Evolutionary conservation across 2,329 filamentous ascomycete genomes (phyloP).

Genomic region (Botryotinia globosa): DNA sequence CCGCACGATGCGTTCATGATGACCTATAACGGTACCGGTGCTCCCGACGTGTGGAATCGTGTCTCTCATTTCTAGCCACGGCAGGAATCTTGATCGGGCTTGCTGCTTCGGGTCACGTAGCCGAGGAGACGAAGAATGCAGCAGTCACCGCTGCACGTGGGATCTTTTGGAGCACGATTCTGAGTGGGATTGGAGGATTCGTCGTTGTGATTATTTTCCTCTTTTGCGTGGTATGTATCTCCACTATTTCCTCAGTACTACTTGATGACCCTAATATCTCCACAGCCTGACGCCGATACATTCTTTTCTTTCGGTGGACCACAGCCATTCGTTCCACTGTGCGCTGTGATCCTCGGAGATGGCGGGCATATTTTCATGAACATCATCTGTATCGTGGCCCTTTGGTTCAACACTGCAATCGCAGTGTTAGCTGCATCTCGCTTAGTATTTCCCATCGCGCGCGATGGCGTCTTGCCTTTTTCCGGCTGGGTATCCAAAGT

Average conservation of each 20-base stretch:
- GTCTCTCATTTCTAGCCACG: constrained; percentile 22
- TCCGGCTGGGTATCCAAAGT: constrained; percentile 18
- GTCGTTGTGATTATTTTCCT: constrained; percentile 22
- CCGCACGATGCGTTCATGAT: constrained; percentile 22
- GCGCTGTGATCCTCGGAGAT: constrained; percentile 21
- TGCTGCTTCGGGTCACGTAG: constrained; percentile 25
- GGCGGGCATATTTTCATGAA: constrained; percentile 22
- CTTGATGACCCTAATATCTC: not conserved
- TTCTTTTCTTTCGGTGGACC: constrained; percentile 20
- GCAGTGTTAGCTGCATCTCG: constrained; percentile 23
- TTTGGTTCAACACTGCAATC: constrained; percentile 25
- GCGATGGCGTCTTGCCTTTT: constrained; percentile 23
- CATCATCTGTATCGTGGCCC: constrained; percentile 19
- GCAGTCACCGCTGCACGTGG: constrained; percentile 23
- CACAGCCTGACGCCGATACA: constrained; percentile 21
- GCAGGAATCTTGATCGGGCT: constrained; percentile 24
- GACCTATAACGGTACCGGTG: constrained; percentile 24
- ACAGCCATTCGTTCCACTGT: constrained; percentile 24
- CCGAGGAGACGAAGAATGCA: constrained; percentile 23
- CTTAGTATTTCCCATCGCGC: constrained; percentile 24
- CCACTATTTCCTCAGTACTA: not conserved
- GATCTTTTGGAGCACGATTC: constrained; percentile 24
- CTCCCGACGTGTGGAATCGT: constrained; percentile 21
- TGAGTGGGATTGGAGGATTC: constrained; percentile 21
- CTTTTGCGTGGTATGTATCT: constrained; percentile 19